Evolutionary conservation across 805 yeast genomes (phyloP).

Genomic region (Cyberlindnera veronae): DNA sequence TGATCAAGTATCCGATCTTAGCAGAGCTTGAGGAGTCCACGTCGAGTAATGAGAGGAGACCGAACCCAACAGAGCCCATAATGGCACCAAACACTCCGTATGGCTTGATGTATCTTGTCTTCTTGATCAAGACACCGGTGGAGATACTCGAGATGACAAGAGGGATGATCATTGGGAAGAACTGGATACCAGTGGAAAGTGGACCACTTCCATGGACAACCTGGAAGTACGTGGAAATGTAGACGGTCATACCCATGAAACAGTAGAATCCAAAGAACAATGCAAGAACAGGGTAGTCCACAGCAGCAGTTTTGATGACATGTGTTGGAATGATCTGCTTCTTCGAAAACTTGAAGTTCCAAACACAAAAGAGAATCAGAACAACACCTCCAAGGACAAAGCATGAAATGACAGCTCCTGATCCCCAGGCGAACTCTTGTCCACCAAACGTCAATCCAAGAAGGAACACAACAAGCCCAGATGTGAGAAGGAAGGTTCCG

Average conservation of each 20-base stretch:
- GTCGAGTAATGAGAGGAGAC: conserved; percentile 31
- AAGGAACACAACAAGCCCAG: conserved; percentile 41
- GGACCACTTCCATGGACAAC: conserved; percentile 37
- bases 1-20: conserved; percentile 35
- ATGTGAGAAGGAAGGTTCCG: conserved; percentile 41
- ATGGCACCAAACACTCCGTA: conserved; percentile 29
- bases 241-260: conserved; percentile 6
- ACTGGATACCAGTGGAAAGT: conserved; percentile 41
- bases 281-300: background rate
- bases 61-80: conserved; percentile 32
- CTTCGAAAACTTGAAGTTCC: conserved; percentile 5
- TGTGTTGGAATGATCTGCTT: conserved; percentile 23
- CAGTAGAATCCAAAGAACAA: conserved; percentile 1
- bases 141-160: conserved; percentile 26
- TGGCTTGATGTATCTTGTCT: conserved; percentile 35
- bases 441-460: conserved; percentile 56
- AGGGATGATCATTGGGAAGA: conserved; percentile 42
- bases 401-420: conserved; percentile 46
- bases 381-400: conserved; percentile 13
- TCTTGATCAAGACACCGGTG: conserved; percentile 30
- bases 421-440: conserved; percentile 46
- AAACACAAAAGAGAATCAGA: background rate
- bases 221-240: conserved; percentile 8
- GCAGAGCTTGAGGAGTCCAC: conserved; percentile 27
- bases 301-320: background rate